These are phyloP conservation scores for Xerocomus amazonicus DNA, from an alignment of 1,284 basidiomycete species.

Conservation along the genomic window DNA sequence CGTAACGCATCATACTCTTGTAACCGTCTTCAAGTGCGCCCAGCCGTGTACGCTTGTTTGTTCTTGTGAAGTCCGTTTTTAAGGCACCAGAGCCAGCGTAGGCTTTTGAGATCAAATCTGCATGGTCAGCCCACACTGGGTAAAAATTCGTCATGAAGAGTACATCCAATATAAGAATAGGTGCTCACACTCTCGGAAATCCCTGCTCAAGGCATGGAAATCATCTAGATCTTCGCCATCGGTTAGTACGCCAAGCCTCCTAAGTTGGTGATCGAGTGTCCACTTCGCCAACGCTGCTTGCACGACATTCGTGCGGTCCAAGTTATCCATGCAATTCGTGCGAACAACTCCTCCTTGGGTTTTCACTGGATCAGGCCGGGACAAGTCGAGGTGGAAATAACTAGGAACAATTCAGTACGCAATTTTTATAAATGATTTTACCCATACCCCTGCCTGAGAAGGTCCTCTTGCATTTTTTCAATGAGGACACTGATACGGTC, in stretches of 20 bases:
- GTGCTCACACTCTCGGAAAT: constrained; percentile 83
- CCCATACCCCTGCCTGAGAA: constrained; percentile 68
- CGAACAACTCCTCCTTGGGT: constrained; percentile 69
- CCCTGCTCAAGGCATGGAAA: constrained; percentile 72
- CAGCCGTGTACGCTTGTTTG: constrained; percentile 81
- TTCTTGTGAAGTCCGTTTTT: constrained; percentile 96
- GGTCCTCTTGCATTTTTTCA: constrained; percentile 71
- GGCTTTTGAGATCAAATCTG: constrained; percentile 85
- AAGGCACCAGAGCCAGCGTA: constrained; percentile 96
- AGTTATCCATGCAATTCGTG: constrained; percentile 94
- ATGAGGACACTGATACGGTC: constrained; percentile 87
- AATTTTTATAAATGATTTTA: neutral
- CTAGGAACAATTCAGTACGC: constrained; percentile 36
- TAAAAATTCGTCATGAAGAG: constrained; percentile 7
- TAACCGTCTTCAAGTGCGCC: constrained; percentile 84
- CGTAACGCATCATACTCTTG: constrained; percentile 85
- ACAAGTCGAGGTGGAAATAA: constrained; percentile 68
- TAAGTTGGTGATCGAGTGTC: constrained; percentile 80
- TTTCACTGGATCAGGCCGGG: constrained; percentile 44
- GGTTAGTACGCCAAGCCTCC: constrained; percentile 65
- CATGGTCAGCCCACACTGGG: constrained; percentile 97
- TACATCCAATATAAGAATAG: constrained; percentile 1
- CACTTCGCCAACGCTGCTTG: constrained; percentile 87
- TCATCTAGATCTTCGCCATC: constrained; percentile 72
- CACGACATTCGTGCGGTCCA: constrained; percentile 96